Base-by-base conservation (phyloP, 106 monocot species). In the Narthecium ossifragum region DNA sequence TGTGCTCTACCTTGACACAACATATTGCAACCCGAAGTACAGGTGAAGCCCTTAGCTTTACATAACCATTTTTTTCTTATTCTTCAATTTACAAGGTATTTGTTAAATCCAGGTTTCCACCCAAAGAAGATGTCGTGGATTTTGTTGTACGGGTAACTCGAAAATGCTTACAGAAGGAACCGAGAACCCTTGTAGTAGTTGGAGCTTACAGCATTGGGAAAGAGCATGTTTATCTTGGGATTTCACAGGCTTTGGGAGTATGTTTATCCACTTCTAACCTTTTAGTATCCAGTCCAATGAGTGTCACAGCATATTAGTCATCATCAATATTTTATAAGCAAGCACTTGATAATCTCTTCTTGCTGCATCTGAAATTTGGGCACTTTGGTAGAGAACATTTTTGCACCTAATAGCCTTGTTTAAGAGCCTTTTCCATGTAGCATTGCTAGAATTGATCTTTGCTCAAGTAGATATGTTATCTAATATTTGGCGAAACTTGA, bases 201-300 rank as follows among this genome's bases (percentile, higher is more conserved):
- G 85, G 85, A 55, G 77, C 85, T 25, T 86, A 86, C 68, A 86
- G 85, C 53, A 86, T 86, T 28, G 81, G 85, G 22, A 86, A 86
- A 61, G 85, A 86, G 53, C 70, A 74, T 63, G 85, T 86, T 12
- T 86, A 81, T 68, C 36, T 81, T 62, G 73, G 74, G 17, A 70
- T 86, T 63, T 74, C 85, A 34, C 65, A 73, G 9, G 76, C 67
- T 58, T 55, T 86, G 53, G 64, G 71, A 78, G 85, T 86, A 66
- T n/a, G n/a, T n/a, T n/a, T n/a, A n/a, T n/a, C n/a, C n/a, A n/a
- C n/a, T n/a, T n/a, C n/a, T n/a, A n/a, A n/a, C n/a, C n/a, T n/a
- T n/a, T n/a, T n/a, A n/a, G n/a, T n/a, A n/a, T n/a, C n/a, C n/a
- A n/a, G n/a, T n/a, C n/a, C n/a, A n/a, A n/a, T n/a, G n/a, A n/a